Percentiles rank a stretch among this genome's conserved stretches.
Evolutionary conservation across 208 protist genomes (phyloP).

Genomic region (Wallacemonas rigidus): DNA sequence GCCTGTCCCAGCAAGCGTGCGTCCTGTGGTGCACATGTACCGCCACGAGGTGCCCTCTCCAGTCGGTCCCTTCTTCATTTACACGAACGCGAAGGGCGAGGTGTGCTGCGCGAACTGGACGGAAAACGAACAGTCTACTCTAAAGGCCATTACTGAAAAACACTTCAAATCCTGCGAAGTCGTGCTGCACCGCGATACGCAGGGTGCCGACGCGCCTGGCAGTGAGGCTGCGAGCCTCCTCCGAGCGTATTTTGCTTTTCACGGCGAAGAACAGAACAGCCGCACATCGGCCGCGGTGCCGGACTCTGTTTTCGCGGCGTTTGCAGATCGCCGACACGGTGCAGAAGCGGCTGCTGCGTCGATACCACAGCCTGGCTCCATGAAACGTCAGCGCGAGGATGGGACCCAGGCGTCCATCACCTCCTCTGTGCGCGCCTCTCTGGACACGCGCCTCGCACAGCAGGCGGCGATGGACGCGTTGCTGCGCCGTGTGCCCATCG

Average conservation of each 20-base stretch:
- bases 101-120: constrained; percentile 60
- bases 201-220: constrained; percentile 1
- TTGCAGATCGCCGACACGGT: background rate
- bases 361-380: background rate
- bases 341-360: background rate
- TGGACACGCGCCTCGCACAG: background rate
- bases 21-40: constrained; percentile 34
- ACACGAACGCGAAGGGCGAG: constrained; percentile 53
- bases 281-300: background rate
- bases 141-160: constrained; percentile 3
- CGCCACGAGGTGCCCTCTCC: constrained; percentile 45
- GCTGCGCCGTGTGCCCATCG: constrained; percentile 40
- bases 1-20: background rate
- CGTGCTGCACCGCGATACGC: background rate
- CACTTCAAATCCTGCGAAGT: constrained; percentile 1
- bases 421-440: background rate
- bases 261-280: background rate
- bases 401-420: background rate
- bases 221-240: constrained; percentile 28
- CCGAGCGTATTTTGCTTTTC: constrained; percentile 39
- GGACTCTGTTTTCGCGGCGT: background rate
- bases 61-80: constrained; percentile 54
- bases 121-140: background rate
- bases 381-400: constrained; percentile 21
- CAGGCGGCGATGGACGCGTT: constrained; percentile 17